Evolutionary conservation across 495 filamentous ascomycete species (phyloP).

Genomic region (Aspergillus bertholletiae): DNA sequence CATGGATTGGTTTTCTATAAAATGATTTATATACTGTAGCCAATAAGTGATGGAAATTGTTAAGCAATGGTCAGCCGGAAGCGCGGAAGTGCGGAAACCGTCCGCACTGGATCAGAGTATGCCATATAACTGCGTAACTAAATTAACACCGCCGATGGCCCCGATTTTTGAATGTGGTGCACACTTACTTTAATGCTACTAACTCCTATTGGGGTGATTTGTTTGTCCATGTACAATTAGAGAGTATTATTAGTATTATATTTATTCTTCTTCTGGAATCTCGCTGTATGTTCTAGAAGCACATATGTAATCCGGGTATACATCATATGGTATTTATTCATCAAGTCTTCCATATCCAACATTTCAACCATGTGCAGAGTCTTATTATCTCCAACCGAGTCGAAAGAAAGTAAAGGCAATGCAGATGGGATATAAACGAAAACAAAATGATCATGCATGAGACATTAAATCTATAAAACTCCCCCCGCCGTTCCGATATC

Average conservation of each 20-base stretch:
- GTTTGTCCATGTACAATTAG: too few relatives aligned
- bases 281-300: background rate
- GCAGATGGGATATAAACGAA: background rate
- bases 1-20: background rate
- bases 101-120: background rate
- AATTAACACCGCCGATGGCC: too few relatives aligned
- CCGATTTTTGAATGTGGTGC: too few relatives aligned
- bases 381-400: background rate
- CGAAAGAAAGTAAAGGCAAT: background rate
- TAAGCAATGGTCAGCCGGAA: slow-evolving; percentile 5
- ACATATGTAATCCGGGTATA: background rate
- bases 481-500: background rate
- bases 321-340: background rate
- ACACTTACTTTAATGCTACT: too few relatives aligned
- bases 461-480: slow-evolving; percentile 3
- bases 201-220: too few relatives aligned
- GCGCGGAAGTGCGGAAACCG: slow-evolving; percentile 9
- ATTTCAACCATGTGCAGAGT: background rate
- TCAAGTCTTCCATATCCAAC: background rate
- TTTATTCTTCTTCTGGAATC: background rate
- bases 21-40: background rate
- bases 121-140: background rate
- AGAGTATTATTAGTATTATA: background rate
- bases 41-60: slow-evolving; percentile 1
- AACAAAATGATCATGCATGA: slow-evolving; percentile 2